Conservation (phyloP, 2,329 filamentous ascomycete genomes). For the Ceratocystis cacaofunesta region DNA sequence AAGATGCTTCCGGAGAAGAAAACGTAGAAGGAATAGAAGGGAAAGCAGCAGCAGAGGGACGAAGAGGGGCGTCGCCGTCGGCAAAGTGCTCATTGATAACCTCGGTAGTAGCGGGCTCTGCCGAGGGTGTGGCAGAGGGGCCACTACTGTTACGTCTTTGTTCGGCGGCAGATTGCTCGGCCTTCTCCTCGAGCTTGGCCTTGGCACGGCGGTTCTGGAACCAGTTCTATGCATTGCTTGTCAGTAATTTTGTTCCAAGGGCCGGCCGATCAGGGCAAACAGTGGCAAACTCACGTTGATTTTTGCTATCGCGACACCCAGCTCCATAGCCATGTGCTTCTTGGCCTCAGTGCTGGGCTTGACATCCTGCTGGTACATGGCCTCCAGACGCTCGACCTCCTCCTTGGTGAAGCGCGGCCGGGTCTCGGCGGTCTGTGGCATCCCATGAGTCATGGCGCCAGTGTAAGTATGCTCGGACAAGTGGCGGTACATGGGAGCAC, state of each 20-base stretch:
- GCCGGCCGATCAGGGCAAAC: not conserved
- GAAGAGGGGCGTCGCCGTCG: slow-evolving; percentile 24
- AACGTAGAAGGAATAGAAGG: slow-evolving; percentile 7
- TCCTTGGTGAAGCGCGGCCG: slow-evolving; percentile 43
- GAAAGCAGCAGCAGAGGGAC: slow-evolving; percentile 27
- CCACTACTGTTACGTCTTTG: slow-evolving; percentile 20
- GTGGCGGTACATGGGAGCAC: not conserved
- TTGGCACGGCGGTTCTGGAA: slow-evolving; percentile 53
- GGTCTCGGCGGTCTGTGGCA: slow-evolving; percentile 27
- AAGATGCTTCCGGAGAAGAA: slow-evolving; percentile 13
- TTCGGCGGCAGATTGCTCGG: slow-evolving; percentile 31
- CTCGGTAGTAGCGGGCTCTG: slow-evolving; percentile 20
- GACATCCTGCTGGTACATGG: slow-evolving; percentile 47
- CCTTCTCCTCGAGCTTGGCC: slow-evolving; percentile 48
- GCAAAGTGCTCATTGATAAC: slow-evolving; percentile 24
- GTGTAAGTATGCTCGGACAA: not conserved
- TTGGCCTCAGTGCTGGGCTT: slow-evolving; percentile 50
- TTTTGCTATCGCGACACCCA: slow-evolving; percentile 47
- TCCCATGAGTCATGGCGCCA: not conserved
- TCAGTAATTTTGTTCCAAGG: not conserved
- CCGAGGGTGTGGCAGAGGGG: slow-evolving; percentile 15
- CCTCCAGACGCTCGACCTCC: slow-evolving; percentile 43
- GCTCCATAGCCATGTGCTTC: slow-evolving; percentile 43
- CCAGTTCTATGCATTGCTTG: slow-evolving; percentile 39
- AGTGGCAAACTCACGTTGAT: slow-evolving; percentile 38